Base-by-base conservation (phyloP, 768 basidiomycete genomes). In the Austroboletus eburneus region DNA sequence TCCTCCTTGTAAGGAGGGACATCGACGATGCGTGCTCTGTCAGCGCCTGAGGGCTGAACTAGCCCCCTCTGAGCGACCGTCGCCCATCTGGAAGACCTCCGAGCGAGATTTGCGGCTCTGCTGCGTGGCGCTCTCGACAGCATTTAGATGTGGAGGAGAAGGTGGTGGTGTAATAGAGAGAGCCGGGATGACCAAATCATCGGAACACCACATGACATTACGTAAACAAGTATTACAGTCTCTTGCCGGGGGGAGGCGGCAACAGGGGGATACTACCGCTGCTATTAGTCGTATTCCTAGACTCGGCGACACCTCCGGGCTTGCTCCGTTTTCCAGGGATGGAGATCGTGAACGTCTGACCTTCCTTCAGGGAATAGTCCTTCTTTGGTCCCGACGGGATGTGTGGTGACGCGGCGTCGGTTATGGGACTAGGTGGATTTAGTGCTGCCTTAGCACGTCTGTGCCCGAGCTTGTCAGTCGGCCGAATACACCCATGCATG, bases 331-430 rank as follows among this genome's bases (percentile, higher is more conserved):
- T 80, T n/a, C 92, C 91, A 7, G 93, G 94, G 49, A 96, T 90
- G 27, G 80, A 72, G 54, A 97, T 95, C 5, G 86, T 85, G 65
- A 97, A 94, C 0, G 93, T 96, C 64, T 97, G 90, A 9, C 93
- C 93, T 56, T 92, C 91, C 65, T 95, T 96, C 56, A 97, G 69
- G 32, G 87, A 87, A 67, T 92, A 96, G 56, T 97, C 93, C 66
- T 91, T 90, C 73, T 91, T 92, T 2, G 91, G 89, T 9, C 85
- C 90, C 9, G 75, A 50, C 12, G 91, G 85, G 46, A 87, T 55
- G 54, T 85, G 78, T 9, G 87, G 81, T n/a, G 87, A 85, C 2
- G 77, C 62, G 5, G 71, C 52, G 7, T 72, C 69, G 9, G 71
- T 57, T 9, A 69, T 61, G 6, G 78, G 62, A 40, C 71, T 64